Evolutionary conservation across 2,329 filamentous ascomycete genomes (phyloP), one percentile per base, ranked within the genome.

Genomic region (Neopestalotiopsis rosae): DNA sequence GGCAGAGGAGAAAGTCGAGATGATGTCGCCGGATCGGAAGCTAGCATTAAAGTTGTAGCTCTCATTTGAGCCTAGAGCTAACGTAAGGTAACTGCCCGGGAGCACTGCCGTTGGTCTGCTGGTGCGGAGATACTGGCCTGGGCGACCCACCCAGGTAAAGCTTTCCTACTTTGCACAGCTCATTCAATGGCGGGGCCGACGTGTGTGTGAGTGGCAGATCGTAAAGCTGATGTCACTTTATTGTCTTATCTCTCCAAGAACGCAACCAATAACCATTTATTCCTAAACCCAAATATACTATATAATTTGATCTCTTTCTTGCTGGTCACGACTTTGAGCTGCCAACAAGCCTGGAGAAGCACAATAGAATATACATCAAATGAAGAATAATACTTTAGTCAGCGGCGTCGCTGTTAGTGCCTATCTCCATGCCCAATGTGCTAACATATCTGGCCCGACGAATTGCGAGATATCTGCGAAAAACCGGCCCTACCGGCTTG

Each of bases 61-160:
- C 61, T 64, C 10, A 30, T 49, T 24, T 13, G n/a, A n/a, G n/a
- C 24, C 20, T 62, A 32, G 30, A 49, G 38, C 42, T 64, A 49
- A 14, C 24, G 24, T 34, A 49, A 14, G 10, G 24, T 34, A 59
- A 20, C 24, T 30, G 24, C 57, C 57, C 57, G 57, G 24, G 57
- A 34, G 57, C 57, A 30, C 24, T 34, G 30, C 57, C 24, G 24
- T 59, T 28, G 30, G 52, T 56, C 49, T 59, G 24, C 34, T 38
- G n/a, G 52, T 58, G 58, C 61, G 66, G 67, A 68, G 67, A 30
- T 65, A 52, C 20, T 20, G 20, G 24, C 30, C n/a, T 38, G 52
- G n/a, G n/a, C 5, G 65, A n/a, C 68, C 68, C 68, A 61, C 57
- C 62, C 66, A 58, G 68, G 68, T 61, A 68, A 69, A 65, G 67